These are phyloP conservation scores for Streptanthus diversifolius DNA, from an alignment of 345 rosid species.

Conservation along the genomic window DNA sequence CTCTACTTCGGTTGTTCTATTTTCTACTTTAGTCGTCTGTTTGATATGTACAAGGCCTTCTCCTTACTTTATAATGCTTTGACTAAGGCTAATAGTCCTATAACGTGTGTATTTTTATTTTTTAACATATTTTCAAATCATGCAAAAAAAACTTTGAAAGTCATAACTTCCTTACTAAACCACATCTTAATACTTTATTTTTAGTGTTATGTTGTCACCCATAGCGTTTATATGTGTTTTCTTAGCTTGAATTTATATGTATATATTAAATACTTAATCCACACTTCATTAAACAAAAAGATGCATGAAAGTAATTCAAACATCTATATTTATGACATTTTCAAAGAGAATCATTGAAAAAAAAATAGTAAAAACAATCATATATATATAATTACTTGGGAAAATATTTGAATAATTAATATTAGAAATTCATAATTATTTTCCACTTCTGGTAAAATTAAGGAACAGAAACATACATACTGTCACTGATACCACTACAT, in stretches of 20 bases:
- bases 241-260: not conserved
- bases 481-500: too few species aligned
- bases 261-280: not conserved
- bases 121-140: not conserved
- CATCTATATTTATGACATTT: not conserved
- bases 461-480: not conserved
- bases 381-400: not conserved
- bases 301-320: not conserved
- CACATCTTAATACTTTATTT: not conserved
- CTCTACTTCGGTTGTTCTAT: not conserved
- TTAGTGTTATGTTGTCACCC: not conserved
- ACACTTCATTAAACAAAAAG: not conserved
- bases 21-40: not conserved
- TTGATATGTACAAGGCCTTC: not conserved
- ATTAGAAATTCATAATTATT: not conserved
- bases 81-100: not conserved
- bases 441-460: not conserved
- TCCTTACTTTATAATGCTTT: not conserved
- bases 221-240: not conserved
- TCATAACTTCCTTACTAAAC: too few species aligned
- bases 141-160: not conserved
- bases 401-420: not conserved
- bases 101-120: not conserved
- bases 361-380: not conserved
- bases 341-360: not conserved